phyloP scores from a whole-genome alignment of 2,329 filamentous ascomycete species.

The Pseudocercospora fijiensis region DNA sequence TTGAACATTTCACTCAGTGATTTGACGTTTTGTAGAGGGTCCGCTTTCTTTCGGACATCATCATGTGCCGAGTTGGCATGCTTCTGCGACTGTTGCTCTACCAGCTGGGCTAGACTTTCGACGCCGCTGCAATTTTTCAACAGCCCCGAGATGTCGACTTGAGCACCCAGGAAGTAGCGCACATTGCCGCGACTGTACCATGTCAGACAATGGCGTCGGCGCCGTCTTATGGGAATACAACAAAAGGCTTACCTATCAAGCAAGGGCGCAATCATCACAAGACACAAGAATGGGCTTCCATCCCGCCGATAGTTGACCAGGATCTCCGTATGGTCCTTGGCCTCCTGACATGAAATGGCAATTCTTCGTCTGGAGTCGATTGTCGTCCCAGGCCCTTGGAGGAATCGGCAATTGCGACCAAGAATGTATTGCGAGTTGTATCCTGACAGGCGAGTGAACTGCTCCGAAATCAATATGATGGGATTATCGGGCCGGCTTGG shows the following conservation, averaged over 20 bases:
- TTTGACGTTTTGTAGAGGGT: constrained; percentile 8
- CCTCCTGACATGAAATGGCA: constrained; percentile 58
- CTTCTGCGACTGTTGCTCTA: constrained; percentile 6
- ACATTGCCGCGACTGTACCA: constrained; percentile 59
- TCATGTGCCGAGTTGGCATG: constrained; percentile 30
- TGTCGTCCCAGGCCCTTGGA: constrained; percentile 72
- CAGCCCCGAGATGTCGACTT: constrained; percentile 68
- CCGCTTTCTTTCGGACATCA: constrained; percentile 25
- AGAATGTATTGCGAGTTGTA: constrained; percentile 71
- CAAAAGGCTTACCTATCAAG: constrained; percentile 49
- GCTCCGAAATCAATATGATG: constrained; percentile 73
- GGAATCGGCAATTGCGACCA: constrained; percentile 73
- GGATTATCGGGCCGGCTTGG: constrained; percentile 70
- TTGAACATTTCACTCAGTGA: constrained; percentile 18
- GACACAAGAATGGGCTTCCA: constrained; percentile 72
- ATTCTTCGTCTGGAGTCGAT: constrained; percentile 61
- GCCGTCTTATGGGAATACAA: constrained; percentile 32
- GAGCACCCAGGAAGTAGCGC: constrained; percentile 69
- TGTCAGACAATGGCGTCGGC: constrained; percentile 45
- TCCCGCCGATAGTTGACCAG: constrained; percentile 74
- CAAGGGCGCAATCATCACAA: constrained; percentile 72
- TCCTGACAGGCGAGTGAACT: constrained; percentile 70
- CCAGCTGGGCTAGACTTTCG: constrained; percentile 51
- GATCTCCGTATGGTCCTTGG: constrained; percentile 68
- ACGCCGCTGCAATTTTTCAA: constrained; percentile 65